phyloP scores from a whole-genome alignment of 1,284 basidiomycete genomes.

The Bondarzewia mesenterica region DNA sequence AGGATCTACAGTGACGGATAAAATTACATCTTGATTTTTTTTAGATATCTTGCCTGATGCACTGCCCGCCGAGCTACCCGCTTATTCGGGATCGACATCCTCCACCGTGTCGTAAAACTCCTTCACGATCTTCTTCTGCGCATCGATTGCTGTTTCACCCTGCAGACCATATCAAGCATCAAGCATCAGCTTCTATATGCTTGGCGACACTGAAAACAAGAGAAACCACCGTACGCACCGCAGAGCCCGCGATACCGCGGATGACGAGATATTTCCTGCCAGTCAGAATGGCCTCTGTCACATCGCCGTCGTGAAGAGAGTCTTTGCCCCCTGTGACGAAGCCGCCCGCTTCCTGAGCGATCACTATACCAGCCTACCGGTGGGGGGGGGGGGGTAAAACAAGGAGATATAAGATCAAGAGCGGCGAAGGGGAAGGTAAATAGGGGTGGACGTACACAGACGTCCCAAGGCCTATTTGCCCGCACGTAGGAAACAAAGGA shows the following conservation, averaged over 20 bases:
- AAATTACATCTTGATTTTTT: background rate
- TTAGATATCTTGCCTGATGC: background rate
- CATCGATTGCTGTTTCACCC: constrained; percentile 59
- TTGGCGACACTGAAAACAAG: background rate
- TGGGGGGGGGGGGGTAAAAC: too few species aligned
- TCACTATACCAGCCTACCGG: constrained; percentile 79
- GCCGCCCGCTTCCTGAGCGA: constrained; percentile 86
- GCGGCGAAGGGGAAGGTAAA: background rate
- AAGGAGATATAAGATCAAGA: background rate
- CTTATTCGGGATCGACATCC: too few species aligned
- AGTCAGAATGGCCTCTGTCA: constrained; percentile 66
- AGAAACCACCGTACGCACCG: constrained; percentile 27
- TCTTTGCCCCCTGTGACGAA: constrained; percentile 64
- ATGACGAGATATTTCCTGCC: constrained; percentile 87
- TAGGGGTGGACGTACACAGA: constrained; percentile 49
- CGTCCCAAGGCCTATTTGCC: constrained; percentile 73
- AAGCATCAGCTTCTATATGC: constrained; percentile 1
- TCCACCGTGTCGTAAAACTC: constrained; percentile 83
- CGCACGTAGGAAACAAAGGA: background rate
- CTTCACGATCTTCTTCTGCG: constrained; percentile 73
- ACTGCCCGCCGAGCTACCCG: too few species aligned
- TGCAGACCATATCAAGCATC: constrained; percentile 16
- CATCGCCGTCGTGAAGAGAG: constrained; percentile 36
- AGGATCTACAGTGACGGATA: too few species aligned
- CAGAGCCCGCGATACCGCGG: constrained; percentile 52